Base-by-base conservation (phyloP, 2,329 filamentous ascomycete species). In the Ceratocystis colombiana region DNA sequence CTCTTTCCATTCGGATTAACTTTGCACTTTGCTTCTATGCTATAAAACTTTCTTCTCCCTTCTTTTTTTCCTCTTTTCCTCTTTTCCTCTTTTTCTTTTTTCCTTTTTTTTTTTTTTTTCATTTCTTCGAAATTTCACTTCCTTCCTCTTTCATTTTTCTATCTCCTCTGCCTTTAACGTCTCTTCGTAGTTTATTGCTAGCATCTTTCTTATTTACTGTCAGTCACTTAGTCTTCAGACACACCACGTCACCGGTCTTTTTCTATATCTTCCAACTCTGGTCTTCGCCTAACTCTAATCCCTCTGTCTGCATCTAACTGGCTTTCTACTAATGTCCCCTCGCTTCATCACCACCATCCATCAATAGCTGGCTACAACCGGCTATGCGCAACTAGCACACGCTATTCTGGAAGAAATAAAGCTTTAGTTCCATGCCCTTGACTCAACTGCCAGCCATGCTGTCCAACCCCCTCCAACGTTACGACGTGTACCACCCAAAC, bases 391-490 rank as follows among this genome's bases (percentile, higher is more conserved):
- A 25, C 30, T n/a, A n/a, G 25, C 17, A 20, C 25, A 37, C 3
- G 10, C 10, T 20, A 15, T 28, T 22, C 20, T 57, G 53, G 10
- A 41, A 41, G 10, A 41, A 41, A 15, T 5, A 41, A 59, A 37
- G 17, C 20, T 17, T 20, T 8, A 15, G 25, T 46, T 25, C 22
- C 30, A 30, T 44, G 7, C 17, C 17, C 28, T 46, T 37, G 6
- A 45, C 20, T 30, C 20, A 46, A 69, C 30, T 62, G 37, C 20
- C 77, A 37, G 80, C 76, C 66, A 86, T 86, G 84, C 74, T 86
- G 73, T 85, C 83, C 67, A 86, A 85, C 71, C 84, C 83, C 66
- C 79, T 85, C 46, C 83, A 85, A 71, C 82, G 83, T 55, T 85
- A 84, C 70, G 84, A 83, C 22, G 79, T 82, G 66, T 86, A 85